Base-by-base conservation (phyloP, 805 yeast species). In the Pichia gijzeniarum region DNA sequence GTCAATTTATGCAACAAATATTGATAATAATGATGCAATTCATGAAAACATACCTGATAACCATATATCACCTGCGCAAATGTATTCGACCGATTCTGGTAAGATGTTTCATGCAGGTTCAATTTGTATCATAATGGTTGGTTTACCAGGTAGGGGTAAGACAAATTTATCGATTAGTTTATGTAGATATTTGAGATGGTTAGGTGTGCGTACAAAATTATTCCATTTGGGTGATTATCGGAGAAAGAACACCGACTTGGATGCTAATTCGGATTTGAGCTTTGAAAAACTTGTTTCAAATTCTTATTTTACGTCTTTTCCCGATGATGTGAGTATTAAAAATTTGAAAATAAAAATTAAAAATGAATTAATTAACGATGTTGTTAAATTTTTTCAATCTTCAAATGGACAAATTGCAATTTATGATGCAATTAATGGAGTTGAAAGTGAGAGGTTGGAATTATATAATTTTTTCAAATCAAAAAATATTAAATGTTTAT, bases 71-170 rank as follows among this genome's bases (percentile, higher is more conserved):
- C 96, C 97, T 1, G 97, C 95, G 0, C 99, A 91, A 65, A 69
- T 90, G 38, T 91, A 91, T 62, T 82, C 95, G 12, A 91, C 98
- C 0, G 96, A 88, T 47, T 79, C 90, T 0, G 99, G 99, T 0
- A 76, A 88, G 52, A 71, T 93, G 56, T 93, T 87, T 68, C 98
- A 93, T 58, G 98, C 99, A 4, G 99, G 99, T 3, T 85, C 87
- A 56, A 80, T 93, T 37, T 79, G 95, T 55, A 83, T 93, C 43
- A 87, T 85, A 4, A 73, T 93, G 53, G 91, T 86, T 4, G 99
- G 99, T 0, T 71, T 90, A 48, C 98, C 99, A 2, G 98, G 96
- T 1, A 74, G 98, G 40, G 97, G 98, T 2, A 93, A 93, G 62
- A 93, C 99, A 1, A 88, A 89, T 61, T 71, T 91, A 41, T 84